Evolutionary conservation across 495 filamentous ascomycete genomes (phyloP), one percentile per base, ranked within the genome.

Genomic region (Tuber borchii): DNA sequence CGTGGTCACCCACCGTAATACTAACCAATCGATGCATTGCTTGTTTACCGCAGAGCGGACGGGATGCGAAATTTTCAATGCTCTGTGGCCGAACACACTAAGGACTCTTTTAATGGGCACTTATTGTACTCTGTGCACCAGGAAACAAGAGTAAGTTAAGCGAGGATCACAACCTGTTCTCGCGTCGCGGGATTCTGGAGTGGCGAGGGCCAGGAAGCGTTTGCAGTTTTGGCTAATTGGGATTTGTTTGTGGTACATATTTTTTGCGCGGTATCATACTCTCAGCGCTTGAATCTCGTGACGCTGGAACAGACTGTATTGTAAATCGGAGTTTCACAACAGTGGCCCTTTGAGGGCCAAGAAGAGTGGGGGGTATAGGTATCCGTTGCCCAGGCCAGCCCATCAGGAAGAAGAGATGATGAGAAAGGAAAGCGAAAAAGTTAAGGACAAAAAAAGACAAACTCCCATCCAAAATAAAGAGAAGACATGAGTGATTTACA

Each of bases 401-500:
- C 39, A 43, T 48, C 46, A 37, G 14, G n/a, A 8, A 10, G 70
- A 74, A 81, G 76, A 74, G 56, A 74, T 70, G 78, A 82, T 78
- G 42, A 51, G 82, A 83, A 48, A 72, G 76, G 45, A 76, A 72
- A 43, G 83, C 78, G 77, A 84, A 82, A 82, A 80, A 85, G 82
- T n/a, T n/a, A 56, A 74, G 82, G 71, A 75, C 83, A 84, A 82
- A 82, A 80, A 75, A 70, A 82, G 80, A 78, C 76, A 74, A 77
- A 81, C 78, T 77, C 56, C 82, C 37, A 72, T 80, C 80, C 71
- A 77, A 76, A 80, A 77, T 75, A 78, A 76, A 48, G 71, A 69
- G 72, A 79, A 75, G 73, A 84, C 20, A 78, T 65, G 26, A 61
- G 12, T 31, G 51, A 61, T 61, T 61, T 61, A 61, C 51, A 61